phyloP scores from a whole-genome alignment of 2,329 filamentous ascomycete genomes.

The Elsinoe necatrix region DNA sequence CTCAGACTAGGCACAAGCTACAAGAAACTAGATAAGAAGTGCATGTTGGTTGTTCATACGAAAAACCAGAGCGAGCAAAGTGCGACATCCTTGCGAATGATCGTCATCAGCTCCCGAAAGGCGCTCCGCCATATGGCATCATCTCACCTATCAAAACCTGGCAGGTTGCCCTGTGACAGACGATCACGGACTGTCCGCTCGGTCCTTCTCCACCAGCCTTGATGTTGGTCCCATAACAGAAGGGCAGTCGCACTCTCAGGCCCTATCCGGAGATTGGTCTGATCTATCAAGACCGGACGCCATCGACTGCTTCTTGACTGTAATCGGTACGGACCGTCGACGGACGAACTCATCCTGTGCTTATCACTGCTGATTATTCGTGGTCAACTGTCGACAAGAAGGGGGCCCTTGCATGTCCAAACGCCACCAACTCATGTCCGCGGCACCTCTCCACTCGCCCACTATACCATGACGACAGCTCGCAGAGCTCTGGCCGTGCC shows the following conservation, averaged over 20 bases:
- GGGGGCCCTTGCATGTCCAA: background rate
- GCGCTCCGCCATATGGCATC: background rate
- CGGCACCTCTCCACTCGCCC: background rate
- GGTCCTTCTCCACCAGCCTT: background rate
- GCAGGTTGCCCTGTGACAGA: background rate
- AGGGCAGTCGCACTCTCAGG: background rate
- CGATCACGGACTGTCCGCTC: background rate
- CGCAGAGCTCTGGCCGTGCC: conserved; percentile 1
- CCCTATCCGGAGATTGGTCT: background rate
- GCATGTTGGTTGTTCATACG: background rate
- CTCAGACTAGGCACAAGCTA: too few species aligned
- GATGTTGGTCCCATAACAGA: background rate
- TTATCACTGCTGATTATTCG: background rate
- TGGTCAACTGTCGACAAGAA: background rate
- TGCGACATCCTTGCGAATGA: background rate
- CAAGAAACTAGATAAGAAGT: background rate
- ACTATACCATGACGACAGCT: background rate
- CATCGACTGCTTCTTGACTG: background rate
- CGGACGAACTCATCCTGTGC: conserved; percentile 1
- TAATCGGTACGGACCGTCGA: background rate
- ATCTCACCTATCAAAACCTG: background rate
- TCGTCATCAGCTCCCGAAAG: background rate
- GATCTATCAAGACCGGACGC: background rate
- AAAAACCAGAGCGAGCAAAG: background rate
- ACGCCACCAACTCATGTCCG: conserved; percentile 10